Evolutionary conservation across 768 basidiomycete species (phyloP).

Genomic region (Trametes cingulata): DNA sequence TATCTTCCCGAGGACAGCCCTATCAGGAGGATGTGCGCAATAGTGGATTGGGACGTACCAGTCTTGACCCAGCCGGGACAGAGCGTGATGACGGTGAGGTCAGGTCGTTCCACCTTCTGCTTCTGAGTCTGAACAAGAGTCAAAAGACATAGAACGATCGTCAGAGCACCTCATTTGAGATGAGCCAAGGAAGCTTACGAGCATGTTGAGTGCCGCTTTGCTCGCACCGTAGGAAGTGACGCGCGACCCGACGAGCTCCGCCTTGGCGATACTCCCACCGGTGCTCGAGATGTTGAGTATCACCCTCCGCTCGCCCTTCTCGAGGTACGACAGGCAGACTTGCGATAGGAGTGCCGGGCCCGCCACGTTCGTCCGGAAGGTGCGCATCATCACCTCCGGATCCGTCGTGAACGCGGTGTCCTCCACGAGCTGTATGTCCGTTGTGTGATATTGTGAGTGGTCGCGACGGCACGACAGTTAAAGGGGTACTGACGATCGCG

Average conservation of each 20-base stretch:
- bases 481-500: neutral
- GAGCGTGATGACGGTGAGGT: conserved; percentile 34
- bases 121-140: conserved; percentile 35
- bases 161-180: neutral
- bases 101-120: conserved; percentile 34
- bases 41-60: neutral
- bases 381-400: neutral
- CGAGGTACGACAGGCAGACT: conserved; percentile 8
- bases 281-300: conserved; percentile 24
- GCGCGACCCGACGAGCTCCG: conserved; percentile 26
- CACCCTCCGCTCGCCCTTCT: conserved; percentile 2
- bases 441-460: too few species aligned
- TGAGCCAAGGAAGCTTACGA: conserved; percentile 27
- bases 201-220: conserved; percentile 43
- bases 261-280: conserved; percentile 34
- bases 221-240: conserved; percentile 36
- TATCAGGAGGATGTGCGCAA: neutral
- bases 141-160: neutral
- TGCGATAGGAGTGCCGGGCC: conserved; percentile 8
- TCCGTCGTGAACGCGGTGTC: conserved; percentile 6
- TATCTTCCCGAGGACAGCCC: conserved; percentile 1
- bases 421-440: neutral
- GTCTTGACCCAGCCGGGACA: conserved; percentile 44
- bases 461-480: neutral
- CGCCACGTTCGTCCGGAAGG: conserved; percentile 10